Percentiles rank a stretch among this genome's conserved stretches.
These are phyloP conservation scores for Puya raimondii DNA, from an alignment of 176 grass and related monocot species.

Conservation along the genomic window DNA sequence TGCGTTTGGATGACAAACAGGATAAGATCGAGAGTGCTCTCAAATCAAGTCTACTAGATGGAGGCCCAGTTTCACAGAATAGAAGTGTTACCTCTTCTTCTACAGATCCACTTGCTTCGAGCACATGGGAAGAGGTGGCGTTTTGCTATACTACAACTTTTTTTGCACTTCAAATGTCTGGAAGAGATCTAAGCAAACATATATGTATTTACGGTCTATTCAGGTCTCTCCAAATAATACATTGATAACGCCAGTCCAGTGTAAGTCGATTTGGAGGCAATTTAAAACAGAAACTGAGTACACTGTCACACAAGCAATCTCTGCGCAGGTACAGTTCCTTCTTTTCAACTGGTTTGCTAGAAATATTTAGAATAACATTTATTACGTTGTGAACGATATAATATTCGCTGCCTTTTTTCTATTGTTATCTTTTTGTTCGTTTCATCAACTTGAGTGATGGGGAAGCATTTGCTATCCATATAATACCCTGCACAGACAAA, in stretches of 20 bases:
- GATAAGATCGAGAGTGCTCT: constrained; percentile 64
- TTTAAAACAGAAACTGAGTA: constrained; percentile 73
- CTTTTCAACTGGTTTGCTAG: not conserved
- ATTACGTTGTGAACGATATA: not conserved
- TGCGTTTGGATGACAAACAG: constrained; percentile 58
- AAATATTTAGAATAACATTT: not conserved
- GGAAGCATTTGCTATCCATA: not conserved
- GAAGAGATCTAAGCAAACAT: not conserved
- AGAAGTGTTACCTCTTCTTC: constrained; percentile 32
- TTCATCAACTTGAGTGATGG: not conserved
- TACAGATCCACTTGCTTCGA: constrained; percentile 60
- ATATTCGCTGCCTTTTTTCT: not conserved
- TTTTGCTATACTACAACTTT: constrained; percentile 4
- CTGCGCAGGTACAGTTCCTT: constrained; percentile 47
- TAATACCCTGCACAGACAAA: not conserved
- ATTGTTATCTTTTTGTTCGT: not conserved
- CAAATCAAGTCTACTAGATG: constrained; percentile 46
- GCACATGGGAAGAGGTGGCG: constrained; percentile 75
- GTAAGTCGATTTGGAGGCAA: constrained; percentile 73
- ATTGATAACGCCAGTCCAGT: constrained; percentile 72
- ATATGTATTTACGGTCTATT: not conserved
- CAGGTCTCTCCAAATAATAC: constrained; percentile 57
- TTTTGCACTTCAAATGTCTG: not conserved
- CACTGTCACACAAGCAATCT: constrained; percentile 66
- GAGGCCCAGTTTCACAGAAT: constrained; percentile 32